A percentile compares a stretch with the other conserved stretches of the same genome.
Conservation (phyloP, 2,329 filamentous ascomycete species). For the Emmonsiellopsis sp. region DNA sequence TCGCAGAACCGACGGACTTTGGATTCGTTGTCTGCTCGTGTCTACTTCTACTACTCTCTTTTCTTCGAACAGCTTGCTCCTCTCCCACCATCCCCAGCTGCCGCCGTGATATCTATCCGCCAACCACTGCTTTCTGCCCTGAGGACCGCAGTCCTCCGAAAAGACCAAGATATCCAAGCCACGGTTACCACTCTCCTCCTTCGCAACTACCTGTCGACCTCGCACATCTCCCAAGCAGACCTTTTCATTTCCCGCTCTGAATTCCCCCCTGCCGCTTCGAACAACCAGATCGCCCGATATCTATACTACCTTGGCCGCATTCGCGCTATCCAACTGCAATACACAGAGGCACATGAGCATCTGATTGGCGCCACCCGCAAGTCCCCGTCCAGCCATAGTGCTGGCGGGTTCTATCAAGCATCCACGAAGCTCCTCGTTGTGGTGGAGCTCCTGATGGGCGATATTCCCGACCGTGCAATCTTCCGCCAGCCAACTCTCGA, state of each 20-base stretch:
- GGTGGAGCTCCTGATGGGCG: conserved; percentile 94
- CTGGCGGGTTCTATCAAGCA: conserved; percentile 89
- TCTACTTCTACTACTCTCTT: conserved; percentile 95
- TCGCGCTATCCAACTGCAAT: conserved; percentile 88
- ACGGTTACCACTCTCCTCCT: conserved; percentile 90
- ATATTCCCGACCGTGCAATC: conserved; percentile 88
- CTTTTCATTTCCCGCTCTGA: conserved; percentile 90
- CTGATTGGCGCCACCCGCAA: conserved; percentile 89
- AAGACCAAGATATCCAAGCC: conserved; percentile 95
- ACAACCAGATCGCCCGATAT: conserved; percentile 96
- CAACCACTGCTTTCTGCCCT: conserved; percentile 79
- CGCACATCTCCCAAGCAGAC: conserved; percentile 94
- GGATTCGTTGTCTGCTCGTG: conserved; percentile 86
- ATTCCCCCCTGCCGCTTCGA: conserved; percentile 87
- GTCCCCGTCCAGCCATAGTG: conserved; percentile 79
- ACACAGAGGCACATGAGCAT: conserved; percentile 94
- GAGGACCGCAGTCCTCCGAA: conserved; percentile 88
- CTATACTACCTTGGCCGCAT: conserved; percentile 96
- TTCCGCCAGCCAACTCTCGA: conserved; percentile 88
- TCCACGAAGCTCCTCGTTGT: conserved; percentile 94
- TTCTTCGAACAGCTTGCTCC: conserved; percentile 89
- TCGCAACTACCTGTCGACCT: conserved; percentile 90
- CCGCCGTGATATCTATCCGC: conserved; percentile 76
- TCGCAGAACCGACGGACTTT: conserved; percentile 85
- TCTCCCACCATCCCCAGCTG: conserved; percentile 78